Evolutionary conservation across 2,329 filamentous ascomycete genomes (phyloP), one percentile per base, ranked within the genome.

Genomic region (Arachnomyces sp.): DNA sequence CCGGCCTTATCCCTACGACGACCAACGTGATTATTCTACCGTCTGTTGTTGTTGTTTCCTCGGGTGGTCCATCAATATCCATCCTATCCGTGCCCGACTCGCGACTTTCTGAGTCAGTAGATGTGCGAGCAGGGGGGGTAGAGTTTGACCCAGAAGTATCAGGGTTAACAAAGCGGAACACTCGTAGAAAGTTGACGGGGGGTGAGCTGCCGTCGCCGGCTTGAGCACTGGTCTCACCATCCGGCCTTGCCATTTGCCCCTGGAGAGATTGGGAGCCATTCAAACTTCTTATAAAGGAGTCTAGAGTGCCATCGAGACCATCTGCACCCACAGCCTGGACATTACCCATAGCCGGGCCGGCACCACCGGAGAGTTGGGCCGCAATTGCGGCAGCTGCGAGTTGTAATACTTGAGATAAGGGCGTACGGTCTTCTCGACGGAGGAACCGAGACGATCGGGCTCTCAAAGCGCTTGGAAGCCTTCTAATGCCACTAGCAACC

Each of bases 1-100:
- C 78, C 17, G 79, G 81, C 39, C 79, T 68, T 40, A 83, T 81
- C 39, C 80, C 80, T 31, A 83, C 79, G 38, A 83, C 79, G 32
- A 83, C 81, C 46, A 83, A 72, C 7, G 80, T 81, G 30, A 82
- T 76, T 60, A 79, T 80, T 15, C 79, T 69, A 34, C 73, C 73
- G 41, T 72, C 71, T 16, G 53, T 44, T 39, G 64, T 64, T 9
- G 9, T 9, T n/a, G n/a, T 9, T 29, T 66, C 65, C 15, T 66
- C 66, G 33, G 61, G 43, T 46, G 56, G 52, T 15, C 60, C 62
- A 34, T 69, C 66, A 34, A 62, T 40, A 40, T 64, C 60, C 54
- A 65, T 62, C 35, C 58, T 55, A 45, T 64, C 60, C 4, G 46
- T 41, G 31, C 47, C 40, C 18, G 51, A 44, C 30, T 54, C 52